Percentiles rank a stretch among this genome's conserved stretches.
phyloP scores from a whole-genome alignment of 768 basidiomycete genomes.

The Mycena galericulata region DNA sequence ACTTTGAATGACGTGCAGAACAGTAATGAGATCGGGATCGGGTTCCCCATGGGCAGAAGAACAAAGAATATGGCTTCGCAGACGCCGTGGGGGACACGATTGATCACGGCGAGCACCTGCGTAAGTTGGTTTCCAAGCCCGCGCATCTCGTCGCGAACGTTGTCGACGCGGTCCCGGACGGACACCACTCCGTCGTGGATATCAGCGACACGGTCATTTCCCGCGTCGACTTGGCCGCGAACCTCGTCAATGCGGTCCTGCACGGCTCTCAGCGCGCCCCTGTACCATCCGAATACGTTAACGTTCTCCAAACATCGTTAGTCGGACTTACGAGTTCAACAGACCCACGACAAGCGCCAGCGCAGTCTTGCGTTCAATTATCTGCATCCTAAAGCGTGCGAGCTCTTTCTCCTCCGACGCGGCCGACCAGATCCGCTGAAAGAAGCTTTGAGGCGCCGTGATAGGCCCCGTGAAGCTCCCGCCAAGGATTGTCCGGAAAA shows the following conservation, averaged over 20 bases:
- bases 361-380: constrained; percentile 2
- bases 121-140: too few relatives aligned
- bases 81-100: background rate
- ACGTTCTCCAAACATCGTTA: background rate
- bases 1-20: background rate
- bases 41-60: background rate
- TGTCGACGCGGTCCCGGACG: too few relatives aligned
- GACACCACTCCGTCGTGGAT: background rate
- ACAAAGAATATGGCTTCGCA: background rate
- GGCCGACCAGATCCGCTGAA: background rate
- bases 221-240: background rate
- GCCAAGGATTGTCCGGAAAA: too few relatives aligned
- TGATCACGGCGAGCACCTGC: background rate
- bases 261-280: background rate
- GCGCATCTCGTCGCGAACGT: too few relatives aligned
- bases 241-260: background rate
- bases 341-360: background rate
- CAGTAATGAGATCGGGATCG: background rate
- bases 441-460: background rate
- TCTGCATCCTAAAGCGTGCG: background rate
- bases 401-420: constrained; percentile 4
- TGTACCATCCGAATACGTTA: background rate
- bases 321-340: constrained; percentile 2
- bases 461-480: too few relatives aligned
- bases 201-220: background rate